Base-by-base conservation (phyloP, 495 filamentous ascomycete genomes). In the Trichoderma virens region DNA sequence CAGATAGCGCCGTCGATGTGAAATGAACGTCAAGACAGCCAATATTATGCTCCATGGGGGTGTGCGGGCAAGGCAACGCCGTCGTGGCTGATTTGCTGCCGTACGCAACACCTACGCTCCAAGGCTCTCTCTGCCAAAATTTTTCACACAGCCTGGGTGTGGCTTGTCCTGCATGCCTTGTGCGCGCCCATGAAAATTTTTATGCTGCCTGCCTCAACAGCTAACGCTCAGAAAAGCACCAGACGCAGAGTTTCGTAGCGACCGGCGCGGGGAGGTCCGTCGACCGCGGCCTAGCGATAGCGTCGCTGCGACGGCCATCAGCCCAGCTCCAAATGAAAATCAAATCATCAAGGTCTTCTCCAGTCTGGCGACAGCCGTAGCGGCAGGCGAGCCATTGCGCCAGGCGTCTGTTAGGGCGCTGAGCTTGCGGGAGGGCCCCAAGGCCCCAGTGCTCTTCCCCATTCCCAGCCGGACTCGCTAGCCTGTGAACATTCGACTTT, bases 401-500 rank as follows among this genome's bases (percentile, higher is more conserved):
- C 43, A n/a, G 43, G 43, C 43, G 18, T 6, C n/a, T 20, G 23
- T 51, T 51, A n/a, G 23, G 45, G 9, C n/a, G n/a, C 20, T 25
- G n/a, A 51, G 45, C 9, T 51, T 51, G 45, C 45, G 45, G 45
- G 45, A 51, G 45, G 20, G 45, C n/a, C 45, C 45, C n/a, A n/a
- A n/a, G n/a, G n/a, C 43, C 38, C 38, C 38, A 41, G 38, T 16
- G 9, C 18, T 41, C n/a, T n/a, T n/a, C n/a, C n/a, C n/a, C n/a
- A n/a, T n/a, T n/a, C n/a, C n/a, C n/a, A n/a, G n/a, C n/a, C n/a
- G n/a, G n/a, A n/a, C n/a, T n/a, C n/a, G n/a, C n/a, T n/a, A n/a
- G n/a, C n/a, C n/a, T n/a, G n/a, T n/a, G n/a, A 45, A 45, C 41
- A 45, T 45, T 45, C 41, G 41, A 45, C 41, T 56, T 56, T 56